Evolutionary conservation across 805 yeast genomes (phyloP), one percentile per base, ranked within the genome.

Genomic region (Cyberlindnera americana): DNA sequence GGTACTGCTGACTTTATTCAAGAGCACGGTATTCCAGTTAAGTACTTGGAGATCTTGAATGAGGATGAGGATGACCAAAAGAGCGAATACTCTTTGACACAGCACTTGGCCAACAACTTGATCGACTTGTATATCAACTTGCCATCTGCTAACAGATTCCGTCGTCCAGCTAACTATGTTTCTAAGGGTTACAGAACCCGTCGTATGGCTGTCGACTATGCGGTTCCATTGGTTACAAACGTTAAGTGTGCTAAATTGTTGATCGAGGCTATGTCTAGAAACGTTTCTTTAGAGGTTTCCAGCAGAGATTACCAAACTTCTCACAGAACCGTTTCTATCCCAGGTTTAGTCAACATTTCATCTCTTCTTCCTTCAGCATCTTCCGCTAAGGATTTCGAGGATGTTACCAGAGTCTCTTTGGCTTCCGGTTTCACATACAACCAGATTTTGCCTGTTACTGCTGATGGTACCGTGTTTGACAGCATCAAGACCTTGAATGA

Each of bases 121-220:
- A 93, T 93, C 64, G 99, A 93, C 61, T 70, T 93, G 61, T 93
- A 93, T 75, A 83, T 93, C 69, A 93, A 93, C 71, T 72, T 93
- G 72, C 99, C 99, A 46, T 90, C 98, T 47, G 73, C 95, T 34
- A 93, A 93, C 75, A 77, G 96, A 62, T 93, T 87, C 81, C 85
- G 99, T 65, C 87, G 99, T 68, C 99, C 99, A 46, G 97, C 99
- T 40, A 84, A 91, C 47, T 93, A 93, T 69, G 88, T 93, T 75
- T 87, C 96, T 21, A 89, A 86, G 70, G 99, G 99, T 64, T 93
- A 93, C 75, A 81, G 78, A 66, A 87, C 98, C 33, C 95, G 99
- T 76, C 93, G 99, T 74, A 86, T 93, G 98, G 99, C 99, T 53
- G 97, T 93, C 51, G 99, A 93, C 68, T 95, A 86, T 64, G 90